These are phyloP conservation scores for Geosiphon pyriformis DNA, from an alignment of 192 early-diverging fungal genomes.

Conservation along the genomic window DNA sequence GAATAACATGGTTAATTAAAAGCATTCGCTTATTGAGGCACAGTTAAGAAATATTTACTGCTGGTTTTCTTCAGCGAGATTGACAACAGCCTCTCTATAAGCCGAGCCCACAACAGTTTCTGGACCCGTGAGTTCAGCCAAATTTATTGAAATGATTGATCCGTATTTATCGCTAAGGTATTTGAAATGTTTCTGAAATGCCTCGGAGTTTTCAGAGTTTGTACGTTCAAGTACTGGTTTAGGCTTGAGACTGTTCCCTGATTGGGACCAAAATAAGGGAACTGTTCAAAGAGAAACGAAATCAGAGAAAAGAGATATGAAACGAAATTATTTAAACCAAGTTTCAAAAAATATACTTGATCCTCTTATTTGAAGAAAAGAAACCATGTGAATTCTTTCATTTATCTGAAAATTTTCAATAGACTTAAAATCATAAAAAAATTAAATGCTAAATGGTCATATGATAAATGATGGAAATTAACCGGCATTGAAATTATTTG, in stretches of 20 bases:
- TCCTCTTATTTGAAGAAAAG: constrained; percentile 89
- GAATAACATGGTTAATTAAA: not conserved
- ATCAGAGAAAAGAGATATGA: not conserved
- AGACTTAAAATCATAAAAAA: not conserved
- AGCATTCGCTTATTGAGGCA: not conserved
- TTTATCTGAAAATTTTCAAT: constrained; percentile 28
- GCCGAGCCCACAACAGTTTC: constrained; percentile 59
- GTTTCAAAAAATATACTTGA: constrained; percentile 48
- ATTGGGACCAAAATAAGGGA: constrained; percentile 70
- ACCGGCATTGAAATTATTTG: constrained; percentile 70
- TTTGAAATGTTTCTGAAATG: constrained; percentile 53
- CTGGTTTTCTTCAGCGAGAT: constrained; percentile 40
- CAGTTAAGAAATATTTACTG: constrained; percentile 30
- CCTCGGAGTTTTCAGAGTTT: constrained; percentile 46
- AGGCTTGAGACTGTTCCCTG: constrained; percentile 64
- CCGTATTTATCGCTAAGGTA: constrained; percentile 49
- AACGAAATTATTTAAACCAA: not conserved
- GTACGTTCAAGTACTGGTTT: constrained; percentile 51
- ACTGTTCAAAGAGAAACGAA: constrained; percentile 28
- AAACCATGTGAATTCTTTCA: constrained; percentile 49
- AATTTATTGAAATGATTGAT: constrained; percentile 52
- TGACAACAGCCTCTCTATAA: constrained; percentile 51
- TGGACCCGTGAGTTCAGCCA: constrained; percentile 63
- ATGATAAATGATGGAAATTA: not conserved
- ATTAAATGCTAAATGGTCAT: not conserved